Evolutionary conservation across 495 filamentous ascomycete genomes (phyloP), one percentile per base, ranked within the genome.

Genomic region (Aspergillus biplanus): DNA sequence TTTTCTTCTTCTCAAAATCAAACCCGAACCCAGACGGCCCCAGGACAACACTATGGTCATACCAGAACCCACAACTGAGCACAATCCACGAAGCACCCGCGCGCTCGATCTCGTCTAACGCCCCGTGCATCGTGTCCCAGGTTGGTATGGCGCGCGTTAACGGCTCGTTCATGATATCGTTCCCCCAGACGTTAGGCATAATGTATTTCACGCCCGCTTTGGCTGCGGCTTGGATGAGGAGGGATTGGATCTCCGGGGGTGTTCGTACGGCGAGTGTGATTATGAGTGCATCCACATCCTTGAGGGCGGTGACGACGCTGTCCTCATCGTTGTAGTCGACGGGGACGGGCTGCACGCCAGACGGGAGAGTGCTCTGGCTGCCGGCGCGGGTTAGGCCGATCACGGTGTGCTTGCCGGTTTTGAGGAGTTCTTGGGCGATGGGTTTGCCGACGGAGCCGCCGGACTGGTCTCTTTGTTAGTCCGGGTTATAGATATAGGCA

Each of bases 141-240:
- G 68, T 27, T 0, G 73, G n/a, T 12, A 67, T 68, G 53, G 86
- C 80, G 21, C 76, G 63, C 48, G 63, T 27, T 6, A 82, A 42
- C 6, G 58, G 31, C 13, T 77, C 64, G 59, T 86, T 73, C 46
- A 50, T 48, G 5, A 61, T 58, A 58, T 86, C 82, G 21, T 57
- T 52, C 27, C 81, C 81, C 63, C 72, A 90, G 50, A 78, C 79
- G 70, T 89, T 89, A 16, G 89, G 88, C 35, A 90, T 67, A 55
- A 91, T 69, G 74, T 84, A 90, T 0, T 69, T 72, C 0, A 91
- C 84, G 5, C 81, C 82, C 1, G 89, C 88, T 46, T 82, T 75
- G 5, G 78, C 85, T 1, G 89, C 89, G 0, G 88, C 88, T 4
- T 79, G 65, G 63, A 89, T 71, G 57, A 91, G 76, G 50, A 78